Percentiles rank a stretch among this genome's conserved stretches.
Conservation (phyloP, 2,329 filamentous ascomycete genomes). For the Alternaria dauci region DNA sequence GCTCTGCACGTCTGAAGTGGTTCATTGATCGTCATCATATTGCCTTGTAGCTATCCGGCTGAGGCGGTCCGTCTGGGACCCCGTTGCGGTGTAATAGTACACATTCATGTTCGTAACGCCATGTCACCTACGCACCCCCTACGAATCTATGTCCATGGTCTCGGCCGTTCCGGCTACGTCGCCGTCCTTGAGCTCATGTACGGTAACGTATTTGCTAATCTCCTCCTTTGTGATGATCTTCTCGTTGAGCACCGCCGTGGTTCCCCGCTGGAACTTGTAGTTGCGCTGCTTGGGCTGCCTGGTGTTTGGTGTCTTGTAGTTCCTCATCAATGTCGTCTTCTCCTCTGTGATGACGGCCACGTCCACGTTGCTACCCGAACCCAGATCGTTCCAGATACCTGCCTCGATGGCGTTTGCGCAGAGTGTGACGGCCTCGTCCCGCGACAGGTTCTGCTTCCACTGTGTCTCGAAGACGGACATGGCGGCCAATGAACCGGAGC, state of each 20-base stretch:
- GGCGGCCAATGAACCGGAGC: conserved; percentile 90
- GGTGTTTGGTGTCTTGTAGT: conserved; percentile 93
- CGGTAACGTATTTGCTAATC: conserved; percentile 90
- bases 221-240: conserved; percentile 95
- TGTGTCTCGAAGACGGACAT: conserved; percentile 98
- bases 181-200: conserved; percentile 81
- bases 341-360: conserved; percentile 94
- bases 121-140: conserved; percentile 12
- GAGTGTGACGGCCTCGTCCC: conserved; percentile 83
- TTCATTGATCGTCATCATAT: conserved; percentile 25
- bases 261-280: conserved; percentile 89
- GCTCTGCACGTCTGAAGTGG: neutral
- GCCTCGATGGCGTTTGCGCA: conserved; percentile 88
- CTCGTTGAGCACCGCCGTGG: conserved; percentile 95
- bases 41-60: conserved; percentile 24
- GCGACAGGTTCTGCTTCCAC: conserved; percentile 82
- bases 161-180: conserved; percentile 67
- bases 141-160: conserved; percentile 71
- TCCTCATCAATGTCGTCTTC: conserved; percentile 92
- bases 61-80: conserved; percentile 2
- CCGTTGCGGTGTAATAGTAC: conserved; percentile 28
- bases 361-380: conserved; percentile 96
- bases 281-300: conserved; percentile 89
- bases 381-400: conserved; percentile 98
- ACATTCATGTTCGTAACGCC: conserved; percentile 34